Evolutionary conservation across 2,329 filamentous ascomycete genomes (phyloP).

Genomic region (Alternaria gansuensis): DNA sequence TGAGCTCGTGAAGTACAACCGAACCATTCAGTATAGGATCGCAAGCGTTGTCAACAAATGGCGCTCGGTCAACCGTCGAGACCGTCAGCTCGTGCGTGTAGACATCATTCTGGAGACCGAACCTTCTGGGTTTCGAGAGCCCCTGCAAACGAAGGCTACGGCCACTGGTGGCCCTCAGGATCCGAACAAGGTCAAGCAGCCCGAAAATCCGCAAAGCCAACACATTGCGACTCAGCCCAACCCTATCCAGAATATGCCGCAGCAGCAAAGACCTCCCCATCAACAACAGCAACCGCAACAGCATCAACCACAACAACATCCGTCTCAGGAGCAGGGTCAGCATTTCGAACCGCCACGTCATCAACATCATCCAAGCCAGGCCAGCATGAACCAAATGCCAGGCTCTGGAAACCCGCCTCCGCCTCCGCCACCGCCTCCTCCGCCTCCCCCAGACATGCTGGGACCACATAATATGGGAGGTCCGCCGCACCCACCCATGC

Average conservation of each 20-base stretch:
- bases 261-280: slow-evolving; percentile 19
- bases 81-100: slow-evolving; percentile 35
- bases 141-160: slow-evolving; percentile 10
- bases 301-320: slow-evolving; percentile 10
- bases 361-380: slow-evolving; percentile 12
- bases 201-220: slow-evolving; percentile 12
- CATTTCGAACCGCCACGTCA: slow-evolving; percentile 15
- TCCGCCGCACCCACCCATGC: slow-evolving; percentile 7
- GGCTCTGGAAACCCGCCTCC: slow-evolving; percentile 14
- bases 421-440: background rate
- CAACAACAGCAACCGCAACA: slow-evolving; percentile 3
- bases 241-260: slow-evolving; percentile 13
- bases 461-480: slow-evolving; percentile 2
- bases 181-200: slow-evolving; percentile 16
- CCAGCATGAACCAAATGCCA: slow-evolving; percentile 13
- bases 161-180: slow-evolving; percentile 10
- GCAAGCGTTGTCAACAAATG: slow-evolving; percentile 41
- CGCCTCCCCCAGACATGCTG: slow-evolving; percentile 19
- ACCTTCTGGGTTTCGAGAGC: slow-evolving; percentile 28
- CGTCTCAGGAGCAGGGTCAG: slow-evolving; percentile 15
- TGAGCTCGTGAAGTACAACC: slow-evolving; percentile 33
- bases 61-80: slow-evolving; percentile 22
- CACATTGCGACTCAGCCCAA: slow-evolving; percentile 14
- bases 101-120: slow-evolving; percentile 45
- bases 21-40: slow-evolving; percentile 39